These are phyloP conservation scores for Chrysanthemum lavandulifolium DNA, from an alignment of 129 eudicot species.

Conservation along the genomic window DNA sequence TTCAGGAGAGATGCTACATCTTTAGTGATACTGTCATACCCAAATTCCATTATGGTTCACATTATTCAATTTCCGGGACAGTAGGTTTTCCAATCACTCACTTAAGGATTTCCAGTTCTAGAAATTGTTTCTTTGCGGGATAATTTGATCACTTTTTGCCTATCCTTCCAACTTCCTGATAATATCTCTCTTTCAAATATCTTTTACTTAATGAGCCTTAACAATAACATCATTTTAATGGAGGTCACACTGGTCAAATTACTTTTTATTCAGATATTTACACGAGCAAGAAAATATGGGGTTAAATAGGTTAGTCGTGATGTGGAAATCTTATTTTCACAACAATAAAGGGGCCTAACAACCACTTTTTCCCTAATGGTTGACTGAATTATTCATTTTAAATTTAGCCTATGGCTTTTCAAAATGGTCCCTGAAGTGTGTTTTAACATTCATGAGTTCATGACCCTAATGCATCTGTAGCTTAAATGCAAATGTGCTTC, in stretches of 20 bases:
- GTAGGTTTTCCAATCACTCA: constrained; percentile 49
- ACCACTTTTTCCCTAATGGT: no score
- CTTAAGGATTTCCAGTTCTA: constrained; percentile 24
- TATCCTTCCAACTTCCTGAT: neutral
- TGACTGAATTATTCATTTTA: no score
- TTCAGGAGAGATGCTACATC: constrained; percentile 92
- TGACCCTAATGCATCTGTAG: no score
- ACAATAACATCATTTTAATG: constrained; percentile 5
- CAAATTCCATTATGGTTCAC: constrained; percentile 96
- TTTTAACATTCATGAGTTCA: no score
- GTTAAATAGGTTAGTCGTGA: no score
- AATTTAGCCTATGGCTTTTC: no score
- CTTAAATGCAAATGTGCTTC: no score
- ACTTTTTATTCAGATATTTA: neutral
- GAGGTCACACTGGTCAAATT: constrained; percentile 10
- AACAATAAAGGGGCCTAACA: no score
- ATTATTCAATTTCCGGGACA: constrained; percentile 94
- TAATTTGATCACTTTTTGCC: constrained; percentile 11
- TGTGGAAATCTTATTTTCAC: no score
- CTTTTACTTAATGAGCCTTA: constrained; percentile 1
- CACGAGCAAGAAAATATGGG: no score
- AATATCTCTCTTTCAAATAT: constrained; percentile 2
- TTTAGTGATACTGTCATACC: constrained; percentile 90
- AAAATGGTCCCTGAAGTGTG: no score
- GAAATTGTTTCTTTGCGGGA: constrained; percentile 12